These are phyloP conservation scores for Brettanomyces anomalus DNA, from an alignment of 805 yeast species.

Conservation along the genomic window DNA sequence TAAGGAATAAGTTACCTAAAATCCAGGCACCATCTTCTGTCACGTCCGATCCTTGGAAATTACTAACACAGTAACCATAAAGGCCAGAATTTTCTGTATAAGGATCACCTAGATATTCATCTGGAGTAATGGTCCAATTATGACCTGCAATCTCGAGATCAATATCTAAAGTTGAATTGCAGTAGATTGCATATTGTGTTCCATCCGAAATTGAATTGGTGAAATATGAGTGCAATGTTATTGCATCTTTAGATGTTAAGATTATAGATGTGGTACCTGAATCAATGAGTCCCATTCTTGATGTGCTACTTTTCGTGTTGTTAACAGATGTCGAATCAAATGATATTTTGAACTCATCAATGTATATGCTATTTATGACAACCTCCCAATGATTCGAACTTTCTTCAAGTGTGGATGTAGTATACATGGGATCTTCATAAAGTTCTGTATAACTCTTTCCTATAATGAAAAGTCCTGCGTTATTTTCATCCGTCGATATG, in stretches of 20 bases:
- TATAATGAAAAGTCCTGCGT: constrained; percentile 35
- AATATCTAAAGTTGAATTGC: constrained; percentile 38
- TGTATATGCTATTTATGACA: constrained; percentile 27
- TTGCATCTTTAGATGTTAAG: constrained; percentile 46
- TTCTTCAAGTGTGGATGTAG: constrained; percentile 27
- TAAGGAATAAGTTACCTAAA: constrained; percentile 54
- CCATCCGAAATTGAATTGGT: constrained; percentile 44
- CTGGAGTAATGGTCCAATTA: constrained; percentile 36
- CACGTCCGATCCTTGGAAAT: constrained; percentile 47
- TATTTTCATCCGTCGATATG: constrained; percentile 12
- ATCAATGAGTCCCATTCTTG: constrained; percentile 45
- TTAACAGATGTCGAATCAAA: constrained; percentile 23
- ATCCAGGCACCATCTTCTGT: constrained; percentile 42
- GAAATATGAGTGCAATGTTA: constrained; percentile 43
- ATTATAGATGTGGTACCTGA: constrained; percentile 61
- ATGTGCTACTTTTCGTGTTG: constrained; percentile 9
- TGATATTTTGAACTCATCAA: constrained; percentile 25
- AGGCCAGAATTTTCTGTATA: constrained; percentile 29
- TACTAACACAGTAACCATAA: constrained; percentile 51
- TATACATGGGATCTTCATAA: constrained; percentile 33
- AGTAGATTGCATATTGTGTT: constrained; percentile 52
- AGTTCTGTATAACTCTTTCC: constrained; percentile 31
- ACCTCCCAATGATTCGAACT: constrained; percentile 44
- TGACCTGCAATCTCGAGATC: constrained; percentile 33
- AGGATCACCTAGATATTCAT: constrained; percentile 39